A percentile compares a stretch with the other conserved stretches of the same genome.
These are phyloP conservation scores for Tolypocladium sp. DNA, from an alignment of 2,329 filamentous ascomycete species.

Conservation along the genomic window DNA sequence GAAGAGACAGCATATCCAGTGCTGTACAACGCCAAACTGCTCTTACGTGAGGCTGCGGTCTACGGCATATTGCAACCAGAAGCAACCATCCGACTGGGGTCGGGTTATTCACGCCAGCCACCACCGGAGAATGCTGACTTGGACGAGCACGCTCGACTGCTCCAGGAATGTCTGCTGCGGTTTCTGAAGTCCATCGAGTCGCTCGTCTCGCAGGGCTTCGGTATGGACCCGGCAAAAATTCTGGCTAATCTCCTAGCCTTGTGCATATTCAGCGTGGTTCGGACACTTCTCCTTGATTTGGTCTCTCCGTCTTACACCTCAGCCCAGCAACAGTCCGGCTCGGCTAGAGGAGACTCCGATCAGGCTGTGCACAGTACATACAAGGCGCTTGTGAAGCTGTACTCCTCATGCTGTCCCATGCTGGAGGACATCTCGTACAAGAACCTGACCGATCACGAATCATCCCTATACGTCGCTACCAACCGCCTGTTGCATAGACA, in stretches of 20 bases:
- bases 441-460: slow-evolving; percentile 35
- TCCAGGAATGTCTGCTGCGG: slow-evolving; percentile 40
- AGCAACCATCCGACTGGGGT: slow-evolving; percentile 28
- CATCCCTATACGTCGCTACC: slow-evolving; percentile 27
- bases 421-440: slow-evolving; percentile 33
- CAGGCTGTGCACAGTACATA: slow-evolving; percentile 5
- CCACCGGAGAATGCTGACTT: slow-evolving; percentile 33
- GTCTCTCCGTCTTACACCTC: background rate
- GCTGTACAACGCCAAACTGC: slow-evolving; percentile 43
- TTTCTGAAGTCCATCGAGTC: slow-evolving; percentile 45
- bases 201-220: slow-evolving; percentile 22
- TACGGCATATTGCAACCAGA: slow-evolving; percentile 42
- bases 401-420: slow-evolving; percentile 32
- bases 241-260: slow-evolving; percentile 44
- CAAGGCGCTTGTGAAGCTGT: slow-evolving; percentile 40
- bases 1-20: slow-evolving; percentile 41
- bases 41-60: slow-evolving; percentile 45
- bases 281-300: slow-evolving; percentile 41
- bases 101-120: slow-evolving; percentile 10
- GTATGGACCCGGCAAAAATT: slow-evolving; percentile 33
- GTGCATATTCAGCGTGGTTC: slow-evolving; percentile 49
- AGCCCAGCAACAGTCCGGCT: background rate
- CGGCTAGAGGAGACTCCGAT: background rate
- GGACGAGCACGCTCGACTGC: slow-evolving; percentile 35
- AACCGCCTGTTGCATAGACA: slow-evolving; percentile 36